Base-by-base conservation (phyloP, 2,329 filamentous ascomycete species). In the Drechslera avenae region DNA sequence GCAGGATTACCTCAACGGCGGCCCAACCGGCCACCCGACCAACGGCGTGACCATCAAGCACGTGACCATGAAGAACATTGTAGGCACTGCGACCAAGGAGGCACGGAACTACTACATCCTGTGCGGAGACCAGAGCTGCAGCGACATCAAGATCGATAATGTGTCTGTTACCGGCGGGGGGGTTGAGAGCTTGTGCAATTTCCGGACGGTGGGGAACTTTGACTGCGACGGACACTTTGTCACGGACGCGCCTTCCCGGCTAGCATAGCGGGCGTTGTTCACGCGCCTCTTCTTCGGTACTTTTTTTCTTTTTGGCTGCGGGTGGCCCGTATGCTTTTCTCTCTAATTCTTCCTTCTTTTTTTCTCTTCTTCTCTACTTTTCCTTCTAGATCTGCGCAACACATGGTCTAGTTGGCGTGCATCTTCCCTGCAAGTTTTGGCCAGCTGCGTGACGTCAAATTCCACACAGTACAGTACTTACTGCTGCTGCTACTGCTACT, bases 111-210 rank as follows among this genome's bases (percentile, higher is more conserved):
- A 83, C 51, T 81, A 80, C 53, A 79, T 84, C 41, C 76, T 83
- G 9, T 85, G 83, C 57, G 82, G 78, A 5, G 68, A 63, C 10
- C 78, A 75, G 19, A 74, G 74, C 47, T 82, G 80, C 63, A 75
- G 71, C 2, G 73, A 78, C 64, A 84, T 82, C 76, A 79, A 75
- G 10, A 83, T 81, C 77, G 72, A 67, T 4, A 72, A 71, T 33
- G 76, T 81, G 50, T 12, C 32, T 7, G 50, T 67, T n/a, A 58
- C 50, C 0, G 65, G 62, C 10, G 77, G 78, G 12, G 70, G 79
- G 62, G 76, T 53, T 4, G 49, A 48, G 18, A 67, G 63, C 47
- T 30, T 33, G n/a, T 68, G 67, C 37, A 69, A 68, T 41, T 65
- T 64, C 43, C 54, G 61, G 46, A 65, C 64, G 1, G 54, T 52